Conservation (phyloP, 306 rosid species). For the Cicer pinnatifidum region DNA sequence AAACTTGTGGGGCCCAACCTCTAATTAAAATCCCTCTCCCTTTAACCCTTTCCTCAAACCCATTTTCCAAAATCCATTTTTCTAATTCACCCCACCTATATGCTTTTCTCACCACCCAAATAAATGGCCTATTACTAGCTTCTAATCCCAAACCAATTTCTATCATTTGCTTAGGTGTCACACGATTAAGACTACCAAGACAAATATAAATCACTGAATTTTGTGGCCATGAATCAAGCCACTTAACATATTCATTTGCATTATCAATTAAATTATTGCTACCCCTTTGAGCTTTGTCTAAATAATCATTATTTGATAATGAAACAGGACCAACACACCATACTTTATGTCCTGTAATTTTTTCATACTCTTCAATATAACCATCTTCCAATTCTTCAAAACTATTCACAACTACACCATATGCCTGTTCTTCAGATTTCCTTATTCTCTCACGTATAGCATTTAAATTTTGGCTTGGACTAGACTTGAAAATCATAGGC, state of each 20-base stretch:
- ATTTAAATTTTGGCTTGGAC: background rate
- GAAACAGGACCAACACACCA: conserved; percentile 71
- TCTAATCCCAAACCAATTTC: conserved; percentile 66
- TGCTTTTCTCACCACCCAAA: conserved; percentile 64
- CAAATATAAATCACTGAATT: conserved; percentile 57
- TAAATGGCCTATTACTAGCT: conserved; percentile 62
- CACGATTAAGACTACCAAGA: conserved; percentile 57
- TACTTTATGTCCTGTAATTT: conserved; percentile 16
- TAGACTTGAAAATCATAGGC: conserved; percentile 17
- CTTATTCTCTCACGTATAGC: conserved; percentile 23
- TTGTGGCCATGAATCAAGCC: conserved; percentile 58
- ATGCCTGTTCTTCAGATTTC: conserved; percentile 25
- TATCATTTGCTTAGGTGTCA: conserved; percentile 47
- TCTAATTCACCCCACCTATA: conserved; percentile 40
- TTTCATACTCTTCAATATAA: conserved; percentile 41
- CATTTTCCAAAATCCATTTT: conserved; percentile 46
- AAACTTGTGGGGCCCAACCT: conserved; percentile 67
- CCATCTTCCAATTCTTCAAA: conserved; percentile 52
- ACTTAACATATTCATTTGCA: conserved; percentile 46
- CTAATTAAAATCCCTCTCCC: conserved; percentile 55
- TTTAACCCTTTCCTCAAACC: conserved; percentile 55
- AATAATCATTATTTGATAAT: conserved; percentile 29
- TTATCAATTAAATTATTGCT: conserved; percentile 22
- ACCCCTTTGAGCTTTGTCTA: conserved; percentile 56
- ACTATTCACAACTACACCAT: conserved; percentile 55